A percentile compares a stretch with the other conserved stretches of the same genome.
These are phyloP conservation scores for Diaporthe sp. DNA, from an alignment of 2,329 filamentous ascomycete genomes.

Conservation along the genomic window DNA sequence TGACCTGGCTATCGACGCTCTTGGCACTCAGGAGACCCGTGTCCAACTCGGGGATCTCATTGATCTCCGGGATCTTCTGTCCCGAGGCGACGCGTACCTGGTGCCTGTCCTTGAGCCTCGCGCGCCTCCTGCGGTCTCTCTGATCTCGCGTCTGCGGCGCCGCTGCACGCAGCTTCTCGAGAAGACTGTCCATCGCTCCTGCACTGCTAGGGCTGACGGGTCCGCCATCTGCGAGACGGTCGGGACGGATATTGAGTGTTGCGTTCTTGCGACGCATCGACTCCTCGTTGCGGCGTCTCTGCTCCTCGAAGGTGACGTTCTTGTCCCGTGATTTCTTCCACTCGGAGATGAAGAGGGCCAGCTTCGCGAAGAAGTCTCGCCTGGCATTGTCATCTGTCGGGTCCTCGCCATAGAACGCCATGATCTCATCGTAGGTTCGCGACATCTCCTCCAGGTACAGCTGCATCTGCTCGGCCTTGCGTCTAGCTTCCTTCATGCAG, in stretches of 20 bases:
- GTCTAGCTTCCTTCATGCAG: slow-evolving; percentile 94
- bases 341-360: slow-evolving; percentile 89
- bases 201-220: slow-evolving; percentile 79
- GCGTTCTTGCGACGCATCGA: slow-evolving; percentile 92
- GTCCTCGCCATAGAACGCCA: slow-evolving; percentile 97
- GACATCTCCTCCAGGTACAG: slow-evolving; percentile 95
- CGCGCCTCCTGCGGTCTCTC: slow-evolving; percentile 87
- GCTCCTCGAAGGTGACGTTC: slow-evolving; percentile 88
- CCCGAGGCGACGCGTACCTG: slow-evolving; percentile 91
- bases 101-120: slow-evolving; percentile 90
- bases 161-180: slow-evolving; percentile 94
- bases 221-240: slow-evolving; percentile 58
- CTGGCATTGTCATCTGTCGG: slow-evolving; percentile 91
- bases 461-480: slow-evolving; percentile 96
- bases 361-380: slow-evolving; percentile 94
- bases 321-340: slow-evolving; percentile 98
- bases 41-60: slow-evolving; percentile 73
- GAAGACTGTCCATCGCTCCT: slow-evolving; percentile 94
- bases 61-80: slow-evolving; percentile 84
- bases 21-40: slow-evolving; percentile 50
- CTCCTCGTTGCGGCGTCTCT: slow-evolving; percentile 85
- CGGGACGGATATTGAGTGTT: slow-evolving; percentile 70
- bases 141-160: slow-evolving; percentile 92
- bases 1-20: slow-evolving; percentile 53
- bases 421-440: slow-evolving; percentile 92